Base-by-base conservation (phyloP, 148 eudicot species). In the Talinum fruticosum region DNA sequence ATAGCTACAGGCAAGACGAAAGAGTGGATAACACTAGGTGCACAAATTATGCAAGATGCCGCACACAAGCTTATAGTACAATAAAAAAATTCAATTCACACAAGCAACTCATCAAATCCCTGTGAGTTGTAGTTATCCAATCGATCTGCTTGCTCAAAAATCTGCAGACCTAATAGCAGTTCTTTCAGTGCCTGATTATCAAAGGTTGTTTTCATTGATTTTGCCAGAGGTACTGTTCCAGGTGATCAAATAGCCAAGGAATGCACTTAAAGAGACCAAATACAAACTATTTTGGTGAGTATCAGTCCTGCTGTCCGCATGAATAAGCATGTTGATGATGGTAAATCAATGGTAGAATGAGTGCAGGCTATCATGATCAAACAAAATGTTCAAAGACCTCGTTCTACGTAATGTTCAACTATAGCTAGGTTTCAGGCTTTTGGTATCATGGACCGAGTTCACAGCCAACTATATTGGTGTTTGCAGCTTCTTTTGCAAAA, bases 1-100 rank as follows among this genome's bases (percentile, higher is more conserved):
- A 7, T 29, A 77, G 53, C 26, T 29, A 69, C 53, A 34, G 44
- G 36, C 51, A 77, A 69, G 74, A 37, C 66, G 10, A 30, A 37
- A 16, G n/a, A 53, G 66, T 34, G 35, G 18, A 68, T 29, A n/a
- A 24, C 44, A 76, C 62, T 24, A 53, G 16, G 64, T 75, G 45
- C 10, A 44, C 33, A 3, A 12, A 15, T 47, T 66, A 6, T 32
- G 8, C 8, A 14, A 41, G 47, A 41, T 41, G 47, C 64, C 23
- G 29, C 24, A n/a, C 14, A 49, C n/a, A 72, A 45, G 23, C 16
- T 72, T 47, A 18, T 29, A 4, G 54, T 38, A 49, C 0, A n/a
- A 29, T 23, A 49, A 57, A 57, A n/a, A n/a, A n/a, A n/a, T n/a
- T n/a, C n/a, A n/a, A n/a, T n/a, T n/a, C n/a, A n/a, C n/a, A n/a